Evolutionary conservation across 495 filamentous ascomycete species (phyloP).

Genomic region (Entonaema liquescens): DNA sequence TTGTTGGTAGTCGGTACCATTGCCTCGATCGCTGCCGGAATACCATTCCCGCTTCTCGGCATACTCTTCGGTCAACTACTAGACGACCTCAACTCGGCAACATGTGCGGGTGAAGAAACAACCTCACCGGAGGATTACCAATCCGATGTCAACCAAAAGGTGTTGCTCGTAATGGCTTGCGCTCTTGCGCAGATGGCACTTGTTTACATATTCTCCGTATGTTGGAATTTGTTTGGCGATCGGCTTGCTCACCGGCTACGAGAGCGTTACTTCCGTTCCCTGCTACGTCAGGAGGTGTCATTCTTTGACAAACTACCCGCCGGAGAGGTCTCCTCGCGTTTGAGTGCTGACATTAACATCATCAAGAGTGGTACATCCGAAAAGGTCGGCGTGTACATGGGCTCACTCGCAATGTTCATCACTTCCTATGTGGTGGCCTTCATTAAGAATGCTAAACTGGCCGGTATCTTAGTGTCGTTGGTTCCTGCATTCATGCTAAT

Average conservation of each 20-base stretch:
- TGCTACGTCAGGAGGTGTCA: slow-evolving; percentile 68
- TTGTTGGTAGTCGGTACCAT: slow-evolving; percentile 62
- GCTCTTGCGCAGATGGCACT: slow-evolving; percentile 68
- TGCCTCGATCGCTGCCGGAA: slow-evolving; percentile 67
- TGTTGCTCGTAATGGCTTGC: slow-evolving; percentile 69
- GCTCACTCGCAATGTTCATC: slow-evolving; percentile 67
- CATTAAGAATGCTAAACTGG: slow-evolving; percentile 62
- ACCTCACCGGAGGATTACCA: slow-evolving; percentile 47
- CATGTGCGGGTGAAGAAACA: slow-evolving; percentile 51
- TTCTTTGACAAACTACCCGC: slow-evolving; percentile 67
- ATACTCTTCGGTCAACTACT: slow-evolving; percentile 75
- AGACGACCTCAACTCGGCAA: slow-evolving; percentile 69
- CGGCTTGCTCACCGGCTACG: slow-evolving; percentile 70
- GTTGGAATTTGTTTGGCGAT: slow-evolving; percentile 69
- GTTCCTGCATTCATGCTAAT: slow-evolving; percentile 73
- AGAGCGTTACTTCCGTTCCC: slow-evolving; percentile 62
- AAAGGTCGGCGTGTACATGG: slow-evolving; percentile 70
- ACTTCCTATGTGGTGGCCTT: slow-evolving; percentile 72
- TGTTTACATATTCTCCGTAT: slow-evolving; percentile 65
- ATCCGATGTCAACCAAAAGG: slow-evolving; percentile 61
- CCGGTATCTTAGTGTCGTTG: slow-evolving; percentile 65
- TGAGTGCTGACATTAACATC: slow-evolving; percentile 67
- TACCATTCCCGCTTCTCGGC: slow-evolving; percentile 73
- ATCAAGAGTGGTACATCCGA: slow-evolving; percentile 72
- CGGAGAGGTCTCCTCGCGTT: slow-evolving; percentile 68